phyloP scores from a whole-genome alignment of 768 basidiomycete genomes.

The Lactifluus volemus region DNA sequence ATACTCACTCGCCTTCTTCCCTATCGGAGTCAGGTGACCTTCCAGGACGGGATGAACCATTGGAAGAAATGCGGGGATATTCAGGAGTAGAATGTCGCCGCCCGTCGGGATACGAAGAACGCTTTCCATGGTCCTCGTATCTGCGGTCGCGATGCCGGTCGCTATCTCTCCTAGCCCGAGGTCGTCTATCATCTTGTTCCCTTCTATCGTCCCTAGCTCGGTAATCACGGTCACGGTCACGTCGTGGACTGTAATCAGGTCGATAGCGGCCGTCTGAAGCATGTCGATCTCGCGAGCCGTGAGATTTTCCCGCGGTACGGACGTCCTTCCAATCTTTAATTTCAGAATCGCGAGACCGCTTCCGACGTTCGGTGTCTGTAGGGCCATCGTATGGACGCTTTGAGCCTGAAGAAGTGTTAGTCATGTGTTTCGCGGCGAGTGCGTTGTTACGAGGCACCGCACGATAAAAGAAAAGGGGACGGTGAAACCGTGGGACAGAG shows the following conservation, averaged over 20 bases:
- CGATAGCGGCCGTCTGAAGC: conserved; percentile 28
- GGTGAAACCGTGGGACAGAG: not conserved
- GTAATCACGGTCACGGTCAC: conserved; percentile 23
- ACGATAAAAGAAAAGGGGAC: conserved; percentile 46
- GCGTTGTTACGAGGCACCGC: conserved; percentile 70
- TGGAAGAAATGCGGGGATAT: conserved; percentile 6
- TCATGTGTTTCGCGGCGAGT: conserved; percentile 41
- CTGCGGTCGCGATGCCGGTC: conserved; percentile 23
- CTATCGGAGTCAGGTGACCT: conserved; percentile 43
- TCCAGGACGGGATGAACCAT: conserved; percentile 17
- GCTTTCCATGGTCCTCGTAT: conserved; percentile 11
- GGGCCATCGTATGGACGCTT: conserved; percentile 70
- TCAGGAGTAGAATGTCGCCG: conserved; percentile 14
- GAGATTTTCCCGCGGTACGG: conserved; percentile 31
- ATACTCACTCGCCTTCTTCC: conserved; percentile 94
- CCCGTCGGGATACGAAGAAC: conserved; percentile 8
- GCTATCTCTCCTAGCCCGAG: conserved; percentile 31
- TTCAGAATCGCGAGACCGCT: conserved; percentile 48
- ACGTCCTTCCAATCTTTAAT: conserved; percentile 65
- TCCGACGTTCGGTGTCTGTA: conserved; percentile 35
- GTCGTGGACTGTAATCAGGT: conserved; percentile 22
- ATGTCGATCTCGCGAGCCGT: conserved; percentile 27
- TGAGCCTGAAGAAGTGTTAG: conserved; percentile 77
- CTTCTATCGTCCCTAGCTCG: conserved; percentile 30
- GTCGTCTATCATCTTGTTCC: conserved; percentile 23